Conservation (phyloP, 345 rosid genomes). For the Moringa oleifera region DNA sequence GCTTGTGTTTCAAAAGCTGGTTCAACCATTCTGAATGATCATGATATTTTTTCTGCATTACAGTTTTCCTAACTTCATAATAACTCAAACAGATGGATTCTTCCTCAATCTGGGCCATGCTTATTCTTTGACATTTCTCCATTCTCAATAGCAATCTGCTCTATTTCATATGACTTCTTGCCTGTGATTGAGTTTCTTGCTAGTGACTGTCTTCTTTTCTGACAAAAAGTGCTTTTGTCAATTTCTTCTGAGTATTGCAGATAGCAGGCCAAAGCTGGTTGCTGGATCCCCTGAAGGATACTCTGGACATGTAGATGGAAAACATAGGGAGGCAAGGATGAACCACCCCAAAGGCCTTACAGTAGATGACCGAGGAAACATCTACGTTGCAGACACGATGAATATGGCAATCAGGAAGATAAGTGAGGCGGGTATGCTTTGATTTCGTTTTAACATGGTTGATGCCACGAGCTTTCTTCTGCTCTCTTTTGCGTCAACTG, state of each 20-base stretch:
- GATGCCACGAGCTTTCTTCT: not conserved
- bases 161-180: no score
- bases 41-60: not conserved
- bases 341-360: slow-evolving; percentile 90
- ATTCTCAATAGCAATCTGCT: not conserved
- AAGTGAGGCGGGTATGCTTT: slow-evolving; percentile 59
- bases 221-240: not conserved
- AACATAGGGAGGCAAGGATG: slow-evolving; percentile 73
- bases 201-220: not conserved
- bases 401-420: slow-evolving; percentile 95
- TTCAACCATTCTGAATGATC: not conserved
- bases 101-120: not conserved
- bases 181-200: not conserved
- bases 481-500: not conserved
- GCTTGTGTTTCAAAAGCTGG: not conserved
- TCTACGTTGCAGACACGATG: slow-evolving; percentile 80
- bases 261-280: slow-evolving; percentile 76
- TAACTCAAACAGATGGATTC: not conserved
- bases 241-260: slow-evolving; percentile 28
- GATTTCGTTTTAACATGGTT: not conserved
- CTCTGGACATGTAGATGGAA: slow-evolving; percentile 90
- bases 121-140: not conserved
- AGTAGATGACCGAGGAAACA: slow-evolving; percentile 86
- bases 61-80: not conserved
- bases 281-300: slow-evolving; percentile 88